These are phyloP conservation scores for Naumovozyma dairenensis DNA, from an alignment of 805 yeast species.

Conservation along the genomic window DNA sequence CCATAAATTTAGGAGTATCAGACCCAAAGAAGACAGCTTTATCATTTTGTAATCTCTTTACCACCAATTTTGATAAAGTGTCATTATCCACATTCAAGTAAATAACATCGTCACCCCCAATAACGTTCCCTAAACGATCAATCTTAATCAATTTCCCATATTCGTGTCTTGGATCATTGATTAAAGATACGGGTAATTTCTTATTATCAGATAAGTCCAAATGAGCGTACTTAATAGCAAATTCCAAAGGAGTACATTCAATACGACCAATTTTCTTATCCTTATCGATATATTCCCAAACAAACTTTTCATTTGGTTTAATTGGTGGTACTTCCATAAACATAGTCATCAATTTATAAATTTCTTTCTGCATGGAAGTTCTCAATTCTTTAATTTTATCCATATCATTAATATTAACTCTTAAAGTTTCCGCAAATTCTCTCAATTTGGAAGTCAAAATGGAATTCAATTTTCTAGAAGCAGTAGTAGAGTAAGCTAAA, in stretches of 20 bases:
- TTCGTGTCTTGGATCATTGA: constrained; percentile 75
- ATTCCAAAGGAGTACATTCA: constrained; percentile 54
- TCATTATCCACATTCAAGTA: constrained; percentile 62
- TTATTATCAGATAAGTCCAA: constrained; percentile 34
- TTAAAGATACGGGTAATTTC: constrained; percentile 49
- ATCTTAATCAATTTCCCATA: constrained; percentile 56
- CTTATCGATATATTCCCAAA: constrained; percentile 70
- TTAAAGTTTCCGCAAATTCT: constrained; percentile 64
- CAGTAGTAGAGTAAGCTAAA: constrained; percentile 44
- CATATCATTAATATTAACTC: constrained; percentile 33
- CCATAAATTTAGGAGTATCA: constrained; percentile 74
- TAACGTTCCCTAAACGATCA: constrained; percentile 65
- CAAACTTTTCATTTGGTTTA: constrained; percentile 54
- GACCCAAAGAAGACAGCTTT: constrained; percentile 84
- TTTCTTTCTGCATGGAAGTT: constrained; percentile 44
- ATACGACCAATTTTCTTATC: constrained; percentile 43
- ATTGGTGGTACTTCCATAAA: constrained; percentile 70
- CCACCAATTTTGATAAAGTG: constrained; percentile 48
- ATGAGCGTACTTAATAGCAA: constrained; percentile 45
- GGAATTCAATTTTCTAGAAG: constrained; percentile 44
- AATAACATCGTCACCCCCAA: constrained; percentile 57
- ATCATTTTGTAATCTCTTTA: constrained; percentile 57
- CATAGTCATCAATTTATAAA: constrained; percentile 56
- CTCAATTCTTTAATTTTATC: constrained; percentile 35
- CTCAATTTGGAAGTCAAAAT: constrained; percentile 61